These are phyloP conservation scores for Eremothecium gossypii DNA, from an alignment of 1,139 yeast genomes.

Conservation along the genomic window DNA sequence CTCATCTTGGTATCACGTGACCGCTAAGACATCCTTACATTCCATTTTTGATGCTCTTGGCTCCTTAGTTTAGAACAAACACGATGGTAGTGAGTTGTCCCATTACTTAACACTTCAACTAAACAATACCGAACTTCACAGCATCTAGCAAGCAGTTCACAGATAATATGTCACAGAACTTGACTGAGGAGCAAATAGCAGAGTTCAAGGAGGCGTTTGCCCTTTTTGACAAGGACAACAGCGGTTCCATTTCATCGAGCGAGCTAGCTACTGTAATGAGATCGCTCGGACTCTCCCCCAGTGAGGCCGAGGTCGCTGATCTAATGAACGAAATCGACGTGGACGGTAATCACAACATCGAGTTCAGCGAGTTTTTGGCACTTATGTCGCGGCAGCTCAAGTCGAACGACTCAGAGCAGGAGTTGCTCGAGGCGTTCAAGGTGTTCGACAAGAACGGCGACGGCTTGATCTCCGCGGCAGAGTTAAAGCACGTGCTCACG, in stretches of 20 bases:
- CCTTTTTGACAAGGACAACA: conserved; percentile 90
- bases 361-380: conserved; percentile 69
- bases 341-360: conserved; percentile 90
- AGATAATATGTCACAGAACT: conserved; percentile 48
- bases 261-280: conserved; percentile 98
- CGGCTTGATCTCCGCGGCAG: conserved; percentile 93
- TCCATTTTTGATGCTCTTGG: too few relatives aligned
- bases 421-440: conserved; percentile 93
- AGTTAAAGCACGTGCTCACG: conserved; percentile 90
- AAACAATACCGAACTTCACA: too few relatives aligned
- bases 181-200: conserved; percentile 91
- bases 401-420: conserved; percentile 95
- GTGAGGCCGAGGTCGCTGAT: conserved; percentile 91
- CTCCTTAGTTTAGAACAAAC: too few relatives aligned
- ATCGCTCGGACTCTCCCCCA: conserved; percentile 92
- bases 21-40: too few relatives aligned
- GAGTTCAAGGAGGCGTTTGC: conserved; percentile 98
- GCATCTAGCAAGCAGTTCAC: background rate
- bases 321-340: conserved; percentile 95
- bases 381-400: conserved; percentile 86
- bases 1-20: too few relatives aligned
- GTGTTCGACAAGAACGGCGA: conserved; percentile 87
- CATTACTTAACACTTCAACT: too few relatives aligned
- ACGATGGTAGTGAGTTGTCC: too few relatives aligned
- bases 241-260: conserved; percentile 89